Base-by-base conservation (phyloP, 192 early-diverging fungal genomes). In the Podila horticola region DNA sequence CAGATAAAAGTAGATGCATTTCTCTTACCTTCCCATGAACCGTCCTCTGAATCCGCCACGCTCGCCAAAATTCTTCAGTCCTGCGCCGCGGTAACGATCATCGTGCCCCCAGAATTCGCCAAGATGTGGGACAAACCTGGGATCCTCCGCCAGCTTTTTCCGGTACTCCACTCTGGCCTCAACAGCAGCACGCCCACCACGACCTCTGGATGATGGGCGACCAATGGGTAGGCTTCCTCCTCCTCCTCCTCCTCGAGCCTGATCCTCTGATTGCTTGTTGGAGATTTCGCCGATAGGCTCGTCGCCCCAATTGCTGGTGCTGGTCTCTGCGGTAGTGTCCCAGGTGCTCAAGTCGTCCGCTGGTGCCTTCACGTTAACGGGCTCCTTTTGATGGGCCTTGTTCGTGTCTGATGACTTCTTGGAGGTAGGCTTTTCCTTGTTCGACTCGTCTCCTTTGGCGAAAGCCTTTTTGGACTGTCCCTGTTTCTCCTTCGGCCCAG, bases 71-170 rank as follows among this genome's bases (percentile, higher is more conserved):
- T 89, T 85, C 31, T 77, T 87, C 51, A 89, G 38, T 29, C 83
- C 82, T 69, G 85, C 88, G 7, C 82, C 85, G 62, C 86, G 74
- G 64, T 84, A 89, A 28, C 88, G 86, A 66, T 89, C 88, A 74
- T 89, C 88, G 63, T 89, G 88, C 30, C 86, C 84, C 88, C 88
- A 89, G 57, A 89, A 89, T 62, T 86, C 82, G 10, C 88, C 88
- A 30, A 89, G 83, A 62, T 87, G 86, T 19, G 88, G 88, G 17
- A 87, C 86, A 62, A 89, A 89, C 7, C 86, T 84, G 8, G 88
- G 88, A 67, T 89, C 88, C 51, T 89, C 86, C 28, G 81, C 86
- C 33, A 89, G 61, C 45, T 87, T 89, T 58, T 83, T 84, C 36
- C 88, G 72, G 62, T 89, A 89, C 67, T 89, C 88, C 38, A 83